Evolutionary conservation across 164 flowering plant genomes (phyloP).

Genomic region (Brasenia schreberi): DNA sequence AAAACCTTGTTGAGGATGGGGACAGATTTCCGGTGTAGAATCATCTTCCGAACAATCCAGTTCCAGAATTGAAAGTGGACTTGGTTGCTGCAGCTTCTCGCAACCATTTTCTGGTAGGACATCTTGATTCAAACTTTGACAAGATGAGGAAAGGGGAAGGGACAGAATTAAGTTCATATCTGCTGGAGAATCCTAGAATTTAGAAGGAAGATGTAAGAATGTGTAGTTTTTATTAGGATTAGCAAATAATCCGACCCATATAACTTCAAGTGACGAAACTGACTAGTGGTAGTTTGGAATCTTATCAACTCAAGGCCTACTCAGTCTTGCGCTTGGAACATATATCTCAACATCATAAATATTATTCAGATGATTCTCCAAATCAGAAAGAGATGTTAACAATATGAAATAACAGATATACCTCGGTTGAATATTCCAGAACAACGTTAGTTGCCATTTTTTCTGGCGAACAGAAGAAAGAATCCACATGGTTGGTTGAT

Average conservation of each 20-base stretch:
- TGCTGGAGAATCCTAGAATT: not conserved
- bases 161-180: not conserved
- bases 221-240: too few relatives aligned
- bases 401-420: not conserved
- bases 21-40: slow-evolving; percentile 35
- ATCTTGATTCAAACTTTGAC: not conserved
- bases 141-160: not conserved
- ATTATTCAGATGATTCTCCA: too few relatives aligned
- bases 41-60: slow-evolving; percentile 54
- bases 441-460: not conserved
- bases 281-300: not conserved
- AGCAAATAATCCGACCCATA: too few relatives aligned
- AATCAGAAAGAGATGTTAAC: too few relatives aligned
- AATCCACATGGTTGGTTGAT: not conserved
- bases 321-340: too few relatives aligned
- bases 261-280: too few relatives aligned
- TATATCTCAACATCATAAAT: too few relatives aligned
- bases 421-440: not conserved
- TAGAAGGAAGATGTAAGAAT: not conserved
- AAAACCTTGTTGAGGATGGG: slow-evolving; percentile 34
- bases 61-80: slow-evolving; percentile 89
- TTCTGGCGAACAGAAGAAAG: not conserved
- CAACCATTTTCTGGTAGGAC: slow-evolving; percentile 22
- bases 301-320: too few relatives aligned
- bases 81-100: slow-evolving; percentile 40